Base-by-base conservation (phyloP, 2,329 filamentous ascomycete genomes). In the Trichoderma aggressivum region DNA sequence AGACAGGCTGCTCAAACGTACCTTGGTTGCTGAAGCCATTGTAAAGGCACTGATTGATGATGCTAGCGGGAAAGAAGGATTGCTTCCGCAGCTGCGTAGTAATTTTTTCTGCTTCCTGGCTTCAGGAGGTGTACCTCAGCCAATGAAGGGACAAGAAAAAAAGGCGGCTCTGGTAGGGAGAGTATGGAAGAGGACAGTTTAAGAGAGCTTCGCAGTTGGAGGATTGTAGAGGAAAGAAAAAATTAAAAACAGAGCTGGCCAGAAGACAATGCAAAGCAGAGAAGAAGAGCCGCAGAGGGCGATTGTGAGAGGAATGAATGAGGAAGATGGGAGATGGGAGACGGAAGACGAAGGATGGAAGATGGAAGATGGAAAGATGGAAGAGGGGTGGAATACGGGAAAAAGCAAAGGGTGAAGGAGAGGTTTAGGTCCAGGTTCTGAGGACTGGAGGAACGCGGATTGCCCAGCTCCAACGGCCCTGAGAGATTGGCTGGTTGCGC, bases 21-120 rank as follows among this genome's bases (percentile, higher is more conserved):
- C 80, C 79, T 81, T 80, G 73, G 79, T 80, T 73, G 79, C 78
- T 71, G 80, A 71, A 72, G 80, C 79, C 80, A 81, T 80, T 78
- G 76, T 78, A 69, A 61, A 70, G 47, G 68, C 67, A 59, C 70
- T 72, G 65, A 26, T 56, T 39, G 65, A 70, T 50, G 56, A 61
- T 64, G 63, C 63, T 71, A 71, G 63, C 63, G 55, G 63, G 53
- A 50, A 36, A 24, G 36, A 58, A 61, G 55, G 65, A 56, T 59
- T 69, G 53, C 32, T 59, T 71, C 56, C 55, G 62, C 62, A 61
- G 60, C 69, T 59, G n/a, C 58, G 43, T 28, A 62, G 18, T 58
- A 28, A 28, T 65, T 55, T 70, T 64, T 58, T 58, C 28, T 43
- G 64, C 32, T 53, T 53, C 59, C 39, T 59, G 53, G 39, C 53